A percentile compares a stretch with the other conserved stretches of the same genome.
These are phyloP conservation scores for Penicillium sp. DNA, from an alignment of 2,329 filamentous ascomycete species.

Conservation along the genomic window DNA sequence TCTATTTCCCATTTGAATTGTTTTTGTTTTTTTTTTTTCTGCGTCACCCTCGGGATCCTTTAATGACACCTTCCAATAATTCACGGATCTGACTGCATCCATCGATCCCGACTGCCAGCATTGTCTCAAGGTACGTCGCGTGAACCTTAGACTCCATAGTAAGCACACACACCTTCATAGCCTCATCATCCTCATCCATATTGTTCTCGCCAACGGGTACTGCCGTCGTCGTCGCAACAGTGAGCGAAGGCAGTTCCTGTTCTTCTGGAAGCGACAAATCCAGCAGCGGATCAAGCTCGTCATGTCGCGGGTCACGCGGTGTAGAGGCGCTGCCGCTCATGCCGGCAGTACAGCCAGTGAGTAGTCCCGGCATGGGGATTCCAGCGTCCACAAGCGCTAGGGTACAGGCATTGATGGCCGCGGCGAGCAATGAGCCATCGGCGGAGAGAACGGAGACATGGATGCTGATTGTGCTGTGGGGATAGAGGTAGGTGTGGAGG, in stretches of 20 bases:
- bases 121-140: slow-evolving; percentile 74
- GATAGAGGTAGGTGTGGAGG: slow-evolving; percentile 83
- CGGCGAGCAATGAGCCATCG: slow-evolving; percentile 85
- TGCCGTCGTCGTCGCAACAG: slow-evolving; percentile 65
- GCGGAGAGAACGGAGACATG: slow-evolving; percentile 83
- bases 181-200: slow-evolving; percentile 45
- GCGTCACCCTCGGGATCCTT: slow-evolving; percentile 43
- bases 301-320: slow-evolving; percentile 39
- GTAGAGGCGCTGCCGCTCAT: slow-evolving; percentile 52
- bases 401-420: slow-evolving; percentile 85
- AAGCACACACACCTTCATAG: slow-evolving; percentile 67
- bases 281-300: slow-evolving; percentile 44
- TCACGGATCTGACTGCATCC: slow-evolving; percentile 82
- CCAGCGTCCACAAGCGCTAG: slow-evolving; percentile 92
- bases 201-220: slow-evolving; percentile 55
- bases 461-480: slow-evolving; percentile 79
- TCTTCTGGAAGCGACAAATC: slow-evolving; percentile 48
- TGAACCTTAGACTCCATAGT: slow-evolving; percentile 89
- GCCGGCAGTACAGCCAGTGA: slow-evolving; percentile 83
- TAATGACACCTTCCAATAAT: slow-evolving; percentile 77
- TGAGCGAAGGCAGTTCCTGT: slow-evolving; percentile 83
- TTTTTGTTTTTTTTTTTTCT: background rate
- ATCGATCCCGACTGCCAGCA: slow-evolving; percentile 89
- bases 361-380: slow-evolving; percentile 90
- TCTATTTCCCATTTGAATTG: background rate